Percentiles rank a stretch among this genome's conserved stretches.
phyloP scores from a whole-genome alignment of 352 stramenopile species.

The Phytophthora quininea region DNA sequence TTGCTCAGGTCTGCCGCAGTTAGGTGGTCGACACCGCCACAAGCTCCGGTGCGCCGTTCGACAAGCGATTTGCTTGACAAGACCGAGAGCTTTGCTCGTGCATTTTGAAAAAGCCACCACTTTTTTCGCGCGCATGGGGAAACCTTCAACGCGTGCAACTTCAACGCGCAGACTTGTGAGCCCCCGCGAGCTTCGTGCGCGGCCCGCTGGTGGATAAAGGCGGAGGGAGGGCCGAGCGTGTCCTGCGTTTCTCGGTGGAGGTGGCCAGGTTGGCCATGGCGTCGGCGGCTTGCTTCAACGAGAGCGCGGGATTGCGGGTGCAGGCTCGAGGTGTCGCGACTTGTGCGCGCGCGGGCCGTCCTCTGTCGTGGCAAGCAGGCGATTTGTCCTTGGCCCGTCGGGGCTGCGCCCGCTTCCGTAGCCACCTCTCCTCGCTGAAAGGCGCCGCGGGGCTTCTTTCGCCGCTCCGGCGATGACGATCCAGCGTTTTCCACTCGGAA shows the following conservation, averaged over 20 bases:
- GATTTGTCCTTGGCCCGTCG: constrained; percentile 15
- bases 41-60: no score
- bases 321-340: background rate
- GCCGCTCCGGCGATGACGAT: constrained; percentile 18
- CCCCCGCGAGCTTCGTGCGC: no score
- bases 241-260: constrained; percentile 24
- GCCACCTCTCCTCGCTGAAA: constrained; percentile 5
- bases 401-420: constrained; percentile 16
- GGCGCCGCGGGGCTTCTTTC: constrained; percentile 7
- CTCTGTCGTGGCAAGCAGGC: constrained; percentile 5
- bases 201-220: no score
- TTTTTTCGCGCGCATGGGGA: constrained; percentile 14
- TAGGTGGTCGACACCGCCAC: constrained; percentile 8
- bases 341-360: background rate
- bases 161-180: constrained; percentile 2
- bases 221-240: no score
- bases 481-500: background rate
- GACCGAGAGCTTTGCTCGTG: background rate
- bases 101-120: constrained; percentile 12
- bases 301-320: background rate
- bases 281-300: background rate
- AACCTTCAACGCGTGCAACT: constrained; percentile 11
- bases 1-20: constrained; percentile 3
- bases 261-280: background rate
- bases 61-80: constrained; percentile 12